phyloP scores from a whole-genome alignment of 2,329 filamentous ascomycete species.

The Magnaporthales sp. region DNA sequence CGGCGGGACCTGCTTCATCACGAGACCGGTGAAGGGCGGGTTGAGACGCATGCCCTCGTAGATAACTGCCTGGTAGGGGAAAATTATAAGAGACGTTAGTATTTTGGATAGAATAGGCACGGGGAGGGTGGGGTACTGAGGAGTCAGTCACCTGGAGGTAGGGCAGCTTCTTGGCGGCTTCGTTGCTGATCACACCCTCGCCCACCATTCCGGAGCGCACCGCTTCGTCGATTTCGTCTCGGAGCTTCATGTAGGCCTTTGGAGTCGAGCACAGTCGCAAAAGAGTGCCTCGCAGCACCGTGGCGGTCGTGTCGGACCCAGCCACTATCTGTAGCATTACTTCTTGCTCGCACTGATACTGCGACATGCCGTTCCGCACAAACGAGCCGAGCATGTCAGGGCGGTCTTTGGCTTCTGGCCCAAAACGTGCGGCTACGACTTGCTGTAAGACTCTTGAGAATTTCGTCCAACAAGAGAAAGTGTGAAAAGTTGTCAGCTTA shows the following conservation, averaged over 20 bases:
- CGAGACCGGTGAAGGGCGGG: slow-evolving; percentile 12
- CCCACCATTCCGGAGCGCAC: slow-evolving; percentile 16
- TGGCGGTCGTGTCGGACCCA: slow-evolving; percentile 42
- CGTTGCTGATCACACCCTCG: slow-evolving; percentile 19
- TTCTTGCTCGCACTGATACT: slow-evolving; percentile 20
- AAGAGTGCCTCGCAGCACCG: slow-evolving; percentile 37
- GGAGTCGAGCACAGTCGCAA: slow-evolving; percentile 39
- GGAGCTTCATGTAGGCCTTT: slow-evolving; percentile 30
- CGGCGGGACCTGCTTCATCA: slow-evolving; percentile 14
- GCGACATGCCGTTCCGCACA: slow-evolving; percentile 20
- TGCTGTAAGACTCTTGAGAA: slow-evolving; percentile 33
- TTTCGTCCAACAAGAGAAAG: not conserved
- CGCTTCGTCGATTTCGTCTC: slow-evolving; percentile 33
- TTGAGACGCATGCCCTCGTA: slow-evolving; percentile 15
- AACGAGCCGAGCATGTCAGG: slow-evolving; percentile 38
- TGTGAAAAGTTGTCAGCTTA: not conserved
- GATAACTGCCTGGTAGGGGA: slow-evolving; percentile 13
- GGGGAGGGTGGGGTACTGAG: not conserved
- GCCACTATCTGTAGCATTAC: slow-evolving; percentile 19
- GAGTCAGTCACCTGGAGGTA: slow-evolving; percentile 13
- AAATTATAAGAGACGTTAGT: not conserved
- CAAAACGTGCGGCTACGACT: slow-evolving; percentile 33
- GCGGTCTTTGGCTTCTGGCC: slow-evolving; percentile 27
- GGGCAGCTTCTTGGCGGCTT: slow-evolving; percentile 19
- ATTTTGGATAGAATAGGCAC: not conserved